Conservation (phyloP, 2,329 filamentous ascomycete species). For the Plenodomus biglobosus region DNA sequence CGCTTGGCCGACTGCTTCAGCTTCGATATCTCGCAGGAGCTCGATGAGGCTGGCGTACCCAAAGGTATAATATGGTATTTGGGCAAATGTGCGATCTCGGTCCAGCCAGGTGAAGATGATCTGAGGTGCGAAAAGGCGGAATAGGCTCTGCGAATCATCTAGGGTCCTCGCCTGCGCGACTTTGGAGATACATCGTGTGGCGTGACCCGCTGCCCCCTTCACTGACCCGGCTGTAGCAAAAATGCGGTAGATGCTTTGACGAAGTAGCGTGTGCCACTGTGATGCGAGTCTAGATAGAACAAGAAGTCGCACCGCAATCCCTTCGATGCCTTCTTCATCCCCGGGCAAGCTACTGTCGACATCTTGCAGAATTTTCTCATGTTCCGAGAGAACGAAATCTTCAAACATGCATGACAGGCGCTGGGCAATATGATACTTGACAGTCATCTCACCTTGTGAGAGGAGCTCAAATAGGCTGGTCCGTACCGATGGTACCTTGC, state of each 20-base stretch:
- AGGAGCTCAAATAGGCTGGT: conserved; percentile 77
- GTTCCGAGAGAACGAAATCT: conserved; percentile 76
- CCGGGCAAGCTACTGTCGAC: conserved; percentile 77
- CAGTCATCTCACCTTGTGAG: conserved; percentile 63
- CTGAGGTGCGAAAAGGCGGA: conserved; percentile 82
- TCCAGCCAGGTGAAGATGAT: conserved; percentile 90
- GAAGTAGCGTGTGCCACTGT: conserved; percentile 80
- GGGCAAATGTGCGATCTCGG: conserved; percentile 52
- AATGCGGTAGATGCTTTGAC: conserved; percentile 87
- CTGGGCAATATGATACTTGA: conserved; percentile 75
- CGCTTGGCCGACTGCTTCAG: conserved; percentile 77
- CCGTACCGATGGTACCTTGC: conserved; percentile 63
- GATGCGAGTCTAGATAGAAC: conserved; percentile 77
- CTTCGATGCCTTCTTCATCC: conserved; percentile 71
- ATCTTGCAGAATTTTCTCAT: conserved; percentile 83
- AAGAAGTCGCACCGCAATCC: conserved; percentile 80
- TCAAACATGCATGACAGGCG: conserved; percentile 74
- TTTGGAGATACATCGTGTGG: conserved; percentile 67
- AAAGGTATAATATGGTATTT: conserved; percentile 84
- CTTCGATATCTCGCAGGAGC: conserved; percentile 69
- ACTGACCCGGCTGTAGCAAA: conserved; percentile 86
- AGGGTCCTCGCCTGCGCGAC: conserved; percentile 69
- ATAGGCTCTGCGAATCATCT: conserved; percentile 68
- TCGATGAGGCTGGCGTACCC: conserved; percentile 70
- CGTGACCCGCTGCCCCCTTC: conserved; percentile 65